Percentiles rank a stretch among this genome's conserved stretches.
Evolutionary conservation across 352 stramenopile species (phyloP).

Genomic region (Globisporangium mamillatum): DNA sequence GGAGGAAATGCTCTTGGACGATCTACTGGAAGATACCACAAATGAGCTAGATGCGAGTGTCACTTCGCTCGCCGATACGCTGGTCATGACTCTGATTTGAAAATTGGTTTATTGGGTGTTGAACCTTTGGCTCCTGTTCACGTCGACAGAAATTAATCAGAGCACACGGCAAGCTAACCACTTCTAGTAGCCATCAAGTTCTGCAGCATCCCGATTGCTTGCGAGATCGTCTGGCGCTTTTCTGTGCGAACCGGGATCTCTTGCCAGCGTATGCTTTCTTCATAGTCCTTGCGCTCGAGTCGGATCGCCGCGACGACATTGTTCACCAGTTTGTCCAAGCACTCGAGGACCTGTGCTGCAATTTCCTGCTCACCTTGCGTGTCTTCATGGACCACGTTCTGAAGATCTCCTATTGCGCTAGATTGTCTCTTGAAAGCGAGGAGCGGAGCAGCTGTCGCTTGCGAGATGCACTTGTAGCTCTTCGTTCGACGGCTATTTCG

Average conservation of each 20-base stretch:
- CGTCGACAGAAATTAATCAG: background rate
- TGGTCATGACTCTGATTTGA: conserved; percentile 27
- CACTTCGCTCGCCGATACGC: conserved; percentile 24
- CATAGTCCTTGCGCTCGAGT: conserved; percentile 19
- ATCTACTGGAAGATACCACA: conserved; percentile 28
- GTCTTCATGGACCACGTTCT: background rate
- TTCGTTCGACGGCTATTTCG: conserved; percentile 4
- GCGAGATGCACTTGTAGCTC: conserved; percentile 3
- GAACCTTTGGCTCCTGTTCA: background rate
- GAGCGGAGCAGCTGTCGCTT: no score
- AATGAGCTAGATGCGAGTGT: conserved; percentile 31
- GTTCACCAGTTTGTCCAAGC: conserved; percentile 33
- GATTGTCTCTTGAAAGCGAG: conserved; percentile 4
- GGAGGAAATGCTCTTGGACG: conserved; percentile 33
- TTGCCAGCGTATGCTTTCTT: conserved; percentile 26
- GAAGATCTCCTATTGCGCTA: conserved; percentile 11
- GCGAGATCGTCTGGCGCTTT: conserved; percentile 26
- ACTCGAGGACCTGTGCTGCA: conserved; percentile 24
- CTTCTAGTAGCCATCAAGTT: background rate
- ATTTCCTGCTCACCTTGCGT: conserved; percentile 30
- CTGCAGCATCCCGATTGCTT: conserved; percentile 17
- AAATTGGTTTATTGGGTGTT: background rate
- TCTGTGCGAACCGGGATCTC: conserved; percentile 42
- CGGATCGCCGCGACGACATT: conserved; percentile 21
- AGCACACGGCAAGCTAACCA: background rate